Evolutionary conservation across 495 filamentous ascomycete species (phyloP).

Genomic region (Astrothelium macrocarpum): DNA sequence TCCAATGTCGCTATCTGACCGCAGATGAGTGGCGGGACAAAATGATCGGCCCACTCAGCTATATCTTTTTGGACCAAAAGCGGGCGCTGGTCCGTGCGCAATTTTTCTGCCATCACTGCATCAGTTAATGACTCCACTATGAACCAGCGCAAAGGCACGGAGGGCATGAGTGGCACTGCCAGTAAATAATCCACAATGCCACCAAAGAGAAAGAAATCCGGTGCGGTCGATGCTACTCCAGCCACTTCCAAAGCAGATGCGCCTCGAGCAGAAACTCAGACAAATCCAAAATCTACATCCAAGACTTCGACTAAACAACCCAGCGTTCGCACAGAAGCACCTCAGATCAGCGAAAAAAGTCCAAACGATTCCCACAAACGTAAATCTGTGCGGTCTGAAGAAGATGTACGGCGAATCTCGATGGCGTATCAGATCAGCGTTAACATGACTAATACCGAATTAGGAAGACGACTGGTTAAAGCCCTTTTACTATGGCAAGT

Average conservation of each 20-base stretch:
- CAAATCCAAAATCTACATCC: slow-evolving; percentile 2
- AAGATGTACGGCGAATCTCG: not conserved
- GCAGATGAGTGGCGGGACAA: too few relatives aligned
- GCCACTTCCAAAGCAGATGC: not conserved
- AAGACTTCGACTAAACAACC: not conserved
- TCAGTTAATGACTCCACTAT: too few relatives aligned
- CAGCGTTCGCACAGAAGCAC: not conserved
- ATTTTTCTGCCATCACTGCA: not conserved
- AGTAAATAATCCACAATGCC: slow-evolving; percentile 14
- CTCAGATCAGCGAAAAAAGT: not conserved
- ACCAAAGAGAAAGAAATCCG: slow-evolving; percentile 18
- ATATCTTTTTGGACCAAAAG: too few relatives aligned
- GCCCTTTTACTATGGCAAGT: slow-evolving; percentile 94
- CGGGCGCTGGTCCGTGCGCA: not conserved
- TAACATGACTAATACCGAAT: not conserved
- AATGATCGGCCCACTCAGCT: too few relatives aligned
- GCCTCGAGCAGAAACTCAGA: not conserved
- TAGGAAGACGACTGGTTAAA: slow-evolving; percentile 65
- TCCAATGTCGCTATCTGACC: too few relatives aligned
- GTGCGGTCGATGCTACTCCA: slow-evolving; percentile 16
- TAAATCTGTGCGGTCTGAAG: not conserved
- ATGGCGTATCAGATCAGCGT: not conserved
- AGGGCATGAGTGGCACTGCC: not conserved
- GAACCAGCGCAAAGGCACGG: too few relatives aligned
- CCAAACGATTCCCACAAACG: not conserved